Evolutionary conservation across 129 eudicot genomes (phyloP).

Genomic region (Logfia minima): DNA sequence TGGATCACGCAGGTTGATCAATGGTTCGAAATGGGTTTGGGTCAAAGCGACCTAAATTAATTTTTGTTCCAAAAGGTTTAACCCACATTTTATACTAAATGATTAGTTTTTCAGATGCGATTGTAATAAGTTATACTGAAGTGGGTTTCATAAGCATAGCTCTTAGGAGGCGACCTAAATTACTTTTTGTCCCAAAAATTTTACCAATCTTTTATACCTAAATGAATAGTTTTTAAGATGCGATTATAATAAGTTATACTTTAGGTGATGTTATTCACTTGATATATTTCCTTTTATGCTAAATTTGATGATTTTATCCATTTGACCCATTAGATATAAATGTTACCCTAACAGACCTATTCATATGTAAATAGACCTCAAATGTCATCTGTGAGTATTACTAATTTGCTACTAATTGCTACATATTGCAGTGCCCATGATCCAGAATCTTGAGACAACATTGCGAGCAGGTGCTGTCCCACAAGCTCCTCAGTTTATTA

Average conservation of each 20-base stretch:
- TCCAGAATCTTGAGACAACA: constrained; percentile 79
- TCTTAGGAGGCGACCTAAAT: background rate
- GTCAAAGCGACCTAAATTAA: too few species aligned
- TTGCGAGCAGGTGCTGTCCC: constrained; percentile 83
- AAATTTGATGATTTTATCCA: background rate
- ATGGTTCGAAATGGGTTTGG: background rate
- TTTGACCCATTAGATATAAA: background rate
- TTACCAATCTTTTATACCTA: background rate
- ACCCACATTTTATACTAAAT: background rate
- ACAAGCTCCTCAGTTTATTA: constrained; percentile 82
- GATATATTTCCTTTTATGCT: background rate
- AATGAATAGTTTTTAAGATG: background rate
- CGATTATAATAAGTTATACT: background rate
- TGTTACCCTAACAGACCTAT: background rate
- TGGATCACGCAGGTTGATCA: background rate
- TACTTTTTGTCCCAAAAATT: too few species aligned
- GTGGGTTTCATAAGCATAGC: too few species aligned
- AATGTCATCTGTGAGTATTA: background rate
- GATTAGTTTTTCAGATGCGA: background rate
- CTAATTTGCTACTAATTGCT: background rate
- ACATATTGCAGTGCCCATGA: constrained; percentile 83
- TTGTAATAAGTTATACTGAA: too few species aligned
- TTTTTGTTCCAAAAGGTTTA: too few species aligned
- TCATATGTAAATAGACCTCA: background rate
- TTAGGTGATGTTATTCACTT: background rate